These are phyloP conservation scores for Elsinoe ampelina DNA, from an alignment of 2,329 filamentous ascomycete species.

Conservation along the genomic window DNA sequence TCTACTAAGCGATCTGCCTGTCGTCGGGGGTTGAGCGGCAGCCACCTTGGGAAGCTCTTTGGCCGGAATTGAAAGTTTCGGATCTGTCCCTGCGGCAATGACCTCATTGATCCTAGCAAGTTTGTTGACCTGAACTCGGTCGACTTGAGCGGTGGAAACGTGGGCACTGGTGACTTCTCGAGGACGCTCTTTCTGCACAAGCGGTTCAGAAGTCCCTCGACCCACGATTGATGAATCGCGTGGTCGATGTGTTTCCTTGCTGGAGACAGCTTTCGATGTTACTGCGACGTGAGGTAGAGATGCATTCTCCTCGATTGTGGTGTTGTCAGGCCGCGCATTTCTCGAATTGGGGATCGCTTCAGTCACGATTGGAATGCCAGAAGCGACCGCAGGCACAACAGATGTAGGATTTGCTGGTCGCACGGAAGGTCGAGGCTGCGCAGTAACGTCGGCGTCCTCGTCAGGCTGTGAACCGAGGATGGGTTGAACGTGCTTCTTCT, in stretches of 20 bases:
- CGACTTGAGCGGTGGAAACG: no score
- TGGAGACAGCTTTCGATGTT: not conserved
- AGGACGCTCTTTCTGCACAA: no score
- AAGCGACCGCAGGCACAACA: no score
- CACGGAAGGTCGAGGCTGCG: no score
- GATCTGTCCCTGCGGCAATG: not conserved
- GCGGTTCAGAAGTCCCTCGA: not conserved
- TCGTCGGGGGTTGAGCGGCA: slow-evolving; percentile 16
- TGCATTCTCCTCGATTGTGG: no score
- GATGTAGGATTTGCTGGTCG: not conserved
- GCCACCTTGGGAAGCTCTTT: not conserved
- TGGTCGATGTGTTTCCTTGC: not conserved
- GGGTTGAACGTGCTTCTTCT: slow-evolving; percentile 18
- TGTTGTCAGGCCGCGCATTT: no score
- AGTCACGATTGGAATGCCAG: no score
- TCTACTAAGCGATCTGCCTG: slow-evolving; percentile 21
- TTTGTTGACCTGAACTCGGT: not conserved
- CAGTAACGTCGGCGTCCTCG: not conserved
- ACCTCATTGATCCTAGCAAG: not conserved
- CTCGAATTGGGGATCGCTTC: no score
- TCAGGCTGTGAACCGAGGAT: slow-evolving; percentile 1
- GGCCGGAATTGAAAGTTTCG: no score
- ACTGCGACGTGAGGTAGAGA: no score
- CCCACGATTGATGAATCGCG: not conserved
- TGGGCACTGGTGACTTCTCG: no score